Conservation (phyloP, 768 basidiomycete genomes). For the Tylopilus subfusipes region DNA sequence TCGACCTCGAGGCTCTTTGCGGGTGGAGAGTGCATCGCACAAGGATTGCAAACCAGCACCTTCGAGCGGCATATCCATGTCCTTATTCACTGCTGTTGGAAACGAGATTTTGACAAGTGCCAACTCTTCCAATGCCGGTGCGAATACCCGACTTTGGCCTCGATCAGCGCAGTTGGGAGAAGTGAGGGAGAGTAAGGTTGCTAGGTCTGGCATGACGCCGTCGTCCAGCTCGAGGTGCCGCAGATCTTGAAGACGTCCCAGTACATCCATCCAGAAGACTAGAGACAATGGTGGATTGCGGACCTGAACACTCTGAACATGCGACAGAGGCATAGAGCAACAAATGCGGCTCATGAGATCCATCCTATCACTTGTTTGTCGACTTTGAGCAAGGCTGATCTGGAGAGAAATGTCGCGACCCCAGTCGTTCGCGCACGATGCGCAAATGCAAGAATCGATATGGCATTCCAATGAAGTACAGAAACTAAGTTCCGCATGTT, state of each 20-base stretch:
- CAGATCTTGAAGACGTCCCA: background rate
- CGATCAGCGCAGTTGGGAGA: too few species aligned
- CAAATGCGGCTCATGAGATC: background rate
- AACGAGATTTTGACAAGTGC: too few species aligned
- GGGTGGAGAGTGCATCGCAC: background rate
- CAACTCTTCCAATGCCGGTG: too few species aligned
- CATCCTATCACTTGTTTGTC: background rate
- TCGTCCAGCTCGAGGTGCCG: background rate
- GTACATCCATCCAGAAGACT: background rate
- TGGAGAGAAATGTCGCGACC: background rate
- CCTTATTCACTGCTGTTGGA: background rate
- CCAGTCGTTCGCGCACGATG: too few species aligned
- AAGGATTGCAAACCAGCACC: background rate
- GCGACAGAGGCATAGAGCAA: background rate
- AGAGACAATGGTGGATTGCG: background rate
- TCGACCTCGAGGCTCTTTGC: background rate
- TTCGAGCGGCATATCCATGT: background rate
- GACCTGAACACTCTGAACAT: background rate
- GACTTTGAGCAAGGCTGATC: background rate
- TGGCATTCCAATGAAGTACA: background rate
- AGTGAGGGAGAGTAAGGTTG: background rate
- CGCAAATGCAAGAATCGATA: background rate
- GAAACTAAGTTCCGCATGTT: background rate
- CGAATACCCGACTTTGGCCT: too few species aligned
- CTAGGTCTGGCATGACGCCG: background rate